phyloP scores from a whole-genome alignment of 768 basidiomycete species.

The Termitomyces sp. region DNA sequence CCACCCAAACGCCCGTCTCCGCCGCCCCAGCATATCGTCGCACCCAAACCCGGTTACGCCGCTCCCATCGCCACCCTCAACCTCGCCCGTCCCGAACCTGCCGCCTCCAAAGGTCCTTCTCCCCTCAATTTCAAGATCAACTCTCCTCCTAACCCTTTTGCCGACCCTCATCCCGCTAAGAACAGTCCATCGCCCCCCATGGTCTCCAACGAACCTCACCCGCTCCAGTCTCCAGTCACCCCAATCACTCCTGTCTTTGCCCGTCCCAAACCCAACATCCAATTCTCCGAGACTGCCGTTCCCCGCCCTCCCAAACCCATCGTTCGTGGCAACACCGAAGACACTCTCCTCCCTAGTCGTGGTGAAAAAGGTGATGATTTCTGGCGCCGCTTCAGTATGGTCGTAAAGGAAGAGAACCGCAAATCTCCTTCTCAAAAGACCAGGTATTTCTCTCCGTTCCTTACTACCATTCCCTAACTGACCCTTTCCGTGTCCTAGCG shows the following conservation, averaged over 20 bases:
- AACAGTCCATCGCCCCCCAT: conserved; percentile 25
- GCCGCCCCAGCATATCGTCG: conserved; percentile 44
- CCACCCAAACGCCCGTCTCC: conserved; percentile 20
- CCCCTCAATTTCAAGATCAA: conserved; percentile 12
- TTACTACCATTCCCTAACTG: too few species aligned
- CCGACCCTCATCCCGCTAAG: conserved; percentile 6
- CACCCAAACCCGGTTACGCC: conserved; percentile 72
- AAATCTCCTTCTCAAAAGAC: conserved; percentile 37
- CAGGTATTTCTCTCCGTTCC: conserved; percentile 18
- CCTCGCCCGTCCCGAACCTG: conserved; percentile 44
- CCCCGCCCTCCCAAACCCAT: conserved; percentile 41
- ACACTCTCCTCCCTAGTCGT: conserved; percentile 59
- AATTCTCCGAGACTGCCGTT: conserved; percentile 36
- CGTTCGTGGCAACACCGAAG: conserved; percentile 67
- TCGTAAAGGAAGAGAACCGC: conserved; percentile 61
- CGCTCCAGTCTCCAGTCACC: conserved; percentile 71
- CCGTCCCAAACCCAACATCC: conserved; percentile 47
- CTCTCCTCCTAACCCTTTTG: background rate
- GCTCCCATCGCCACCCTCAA: conserved; percentile 66
- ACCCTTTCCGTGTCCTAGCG: conserved; percentile 18
- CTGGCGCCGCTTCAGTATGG: conserved; percentile 84
- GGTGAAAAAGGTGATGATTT: conserved; percentile 81
- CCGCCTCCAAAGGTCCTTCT: conserved; percentile 23
- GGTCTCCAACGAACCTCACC: conserved; percentile 60
- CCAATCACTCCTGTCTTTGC: conserved; percentile 79